These are phyloP conservation scores for Cercospora beticola DNA, from an alignment of 2,329 filamentous ascomycete species.

Conservation along the genomic window DNA sequence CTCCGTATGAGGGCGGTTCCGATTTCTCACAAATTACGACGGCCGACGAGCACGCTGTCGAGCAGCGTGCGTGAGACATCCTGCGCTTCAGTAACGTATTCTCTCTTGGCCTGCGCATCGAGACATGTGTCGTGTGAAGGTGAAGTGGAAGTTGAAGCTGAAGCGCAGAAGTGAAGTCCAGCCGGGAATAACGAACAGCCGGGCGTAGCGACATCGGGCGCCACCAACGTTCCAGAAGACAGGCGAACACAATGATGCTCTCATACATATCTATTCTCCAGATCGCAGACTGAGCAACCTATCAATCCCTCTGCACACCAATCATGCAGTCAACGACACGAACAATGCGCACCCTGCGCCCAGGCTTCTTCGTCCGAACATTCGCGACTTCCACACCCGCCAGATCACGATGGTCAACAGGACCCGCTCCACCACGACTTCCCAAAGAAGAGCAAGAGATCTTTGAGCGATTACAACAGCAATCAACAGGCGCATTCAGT, in stretches of 20 bases:
- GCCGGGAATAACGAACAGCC: conserved; percentile 2
- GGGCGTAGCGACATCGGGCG: conserved; percentile 1
- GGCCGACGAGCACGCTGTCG: neutral
- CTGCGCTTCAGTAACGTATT: neutral
- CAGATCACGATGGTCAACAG: conserved; percentile 37
- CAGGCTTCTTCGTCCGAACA: conserved; percentile 32
- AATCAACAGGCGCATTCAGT: conserved; percentile 74
- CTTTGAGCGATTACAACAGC: conserved; percentile 80
- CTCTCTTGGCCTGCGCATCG: neutral
- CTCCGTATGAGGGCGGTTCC: neutral
- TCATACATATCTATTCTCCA: neutral
- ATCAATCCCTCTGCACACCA: neutral
- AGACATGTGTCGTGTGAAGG: neutral
- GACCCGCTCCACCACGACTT: conserved; percentile 78
- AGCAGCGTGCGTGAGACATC: neutral
- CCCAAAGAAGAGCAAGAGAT: conserved; percentile 86
- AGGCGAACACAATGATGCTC: neutral
- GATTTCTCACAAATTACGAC: neutral
- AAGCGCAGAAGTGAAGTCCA: neutral
- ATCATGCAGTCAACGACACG: conserved; percentile 28
- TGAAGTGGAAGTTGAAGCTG: neutral
- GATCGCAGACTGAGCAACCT: neutral
- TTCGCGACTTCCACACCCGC: conserved; percentile 49
- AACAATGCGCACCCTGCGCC: conserved; percentile 29
- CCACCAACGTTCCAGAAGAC: neutral